Evolutionary conservation across 2,329 filamentous ascomycete genomes (phyloP).

Genomic region (Monilinia fructicola): DNA sequence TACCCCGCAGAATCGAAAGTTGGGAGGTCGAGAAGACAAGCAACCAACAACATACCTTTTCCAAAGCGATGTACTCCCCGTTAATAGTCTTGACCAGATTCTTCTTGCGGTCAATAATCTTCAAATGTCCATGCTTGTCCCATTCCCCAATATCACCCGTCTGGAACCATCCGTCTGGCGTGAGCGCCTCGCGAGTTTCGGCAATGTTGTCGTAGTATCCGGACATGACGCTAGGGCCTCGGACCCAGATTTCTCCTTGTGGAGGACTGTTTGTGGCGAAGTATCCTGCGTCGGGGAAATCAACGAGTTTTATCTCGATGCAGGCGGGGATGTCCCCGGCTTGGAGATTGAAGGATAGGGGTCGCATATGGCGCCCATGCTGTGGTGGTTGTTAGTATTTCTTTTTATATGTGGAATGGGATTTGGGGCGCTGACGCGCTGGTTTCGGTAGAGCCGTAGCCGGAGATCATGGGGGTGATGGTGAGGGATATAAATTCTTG

Average conservation of each 20-base stretch:
- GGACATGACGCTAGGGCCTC: slow-evolving; percentile 76
- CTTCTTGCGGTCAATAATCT: slow-evolving; percentile 70
- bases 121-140: slow-evolving; percentile 77
- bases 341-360: slow-evolving; percentile 73
- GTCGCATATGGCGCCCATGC: slow-evolving; percentile 76
- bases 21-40: slow-evolving; percentile 24
- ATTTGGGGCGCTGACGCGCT: slow-evolving; percentile 49
- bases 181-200: slow-evolving; percentile 69
- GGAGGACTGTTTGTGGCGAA: slow-evolving; percentile 53
- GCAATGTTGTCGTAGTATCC: slow-evolving; percentile 76
- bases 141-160: slow-evolving; percentile 85
- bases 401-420: too few species aligned
- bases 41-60: slow-evolving; percentile 55
- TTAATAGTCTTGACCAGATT: slow-evolving; percentile 61
- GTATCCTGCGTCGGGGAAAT: slow-evolving; percentile 84
- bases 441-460: slow-evolving; percentile 93
- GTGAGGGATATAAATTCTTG: slow-evolving; percentile 86
- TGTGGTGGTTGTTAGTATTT: slow-evolving; percentile 53
- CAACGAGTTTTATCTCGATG: slow-evolving; percentile 86
- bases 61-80: slow-evolving; percentile 94
- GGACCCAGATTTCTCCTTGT: slow-evolving; percentile 73
- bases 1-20: neutral
- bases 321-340: slow-evolving; percentile 74
- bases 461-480: slow-evolving; percentile 86
- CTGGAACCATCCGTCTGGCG: slow-evolving; percentile 80